Evolutionary conservation across 352 stramenopile genomes (phyloP), one percentile per base, ranked within the genome.

Genomic region (Bremia lactucae): DNA sequence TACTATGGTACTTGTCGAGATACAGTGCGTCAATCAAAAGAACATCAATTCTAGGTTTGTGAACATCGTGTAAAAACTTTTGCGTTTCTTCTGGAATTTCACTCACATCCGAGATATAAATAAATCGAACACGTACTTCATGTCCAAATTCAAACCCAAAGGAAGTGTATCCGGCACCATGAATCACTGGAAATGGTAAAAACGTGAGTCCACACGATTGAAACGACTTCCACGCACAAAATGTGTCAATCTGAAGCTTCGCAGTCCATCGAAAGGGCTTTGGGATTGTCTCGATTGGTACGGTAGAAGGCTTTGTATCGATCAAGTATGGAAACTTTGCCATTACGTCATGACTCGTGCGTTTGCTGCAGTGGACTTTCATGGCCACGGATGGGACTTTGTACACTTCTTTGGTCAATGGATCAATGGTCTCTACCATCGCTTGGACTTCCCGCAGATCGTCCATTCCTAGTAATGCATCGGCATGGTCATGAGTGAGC

Each of bases 81-180:
- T 59, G 58, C 7, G 76, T 67, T 14, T 88, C 71, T 4, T 70
- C 53, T 10, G 75, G 71, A 15, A 95, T 55, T 21, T 82, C 68
- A 24, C 78, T 92, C 55, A 90, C 72, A 60, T 95, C 83, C 4
- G 80, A 93, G 39, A 95, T 87, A 68, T 95, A 95, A 21, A 91
- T 71, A 31, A 95, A 71, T 2, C 82, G 64, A 7, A 62, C 55
- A 11, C 73, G 75, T 39, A 75, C 52, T 26, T 92, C 78, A 0
- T 29, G 29, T 4, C 83, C 83, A 41, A 93, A 93, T 31, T 87
- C 74, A 28, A 93, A 95, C 2, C 63, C 83, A 35, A 68, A 77
- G 14, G 76, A 86, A 15, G 68, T 64, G 46, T 93, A 95, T 21
- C 77, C 78, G 0, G 63, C 63, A 18, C 83, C 83, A 46, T 95